Evolutionary conservation across 2,329 filamentous ascomycete genomes (phyloP).

Genomic region (Coniochaeta pulveracea): DNA sequence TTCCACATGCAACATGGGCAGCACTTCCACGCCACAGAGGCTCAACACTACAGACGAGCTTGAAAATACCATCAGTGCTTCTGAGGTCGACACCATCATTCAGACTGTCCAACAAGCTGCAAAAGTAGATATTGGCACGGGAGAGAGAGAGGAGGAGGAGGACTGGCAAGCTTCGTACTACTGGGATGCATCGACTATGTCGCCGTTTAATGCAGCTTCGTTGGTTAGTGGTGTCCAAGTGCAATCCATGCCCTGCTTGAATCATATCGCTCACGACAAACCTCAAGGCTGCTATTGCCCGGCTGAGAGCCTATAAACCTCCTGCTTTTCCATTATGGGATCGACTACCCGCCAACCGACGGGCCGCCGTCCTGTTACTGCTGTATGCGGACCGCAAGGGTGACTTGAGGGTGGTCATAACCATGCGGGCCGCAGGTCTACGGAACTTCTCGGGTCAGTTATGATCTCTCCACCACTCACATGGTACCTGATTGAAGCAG

Average conservation of each 20-base stretch:
- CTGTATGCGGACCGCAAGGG: conserved; percentile 77
- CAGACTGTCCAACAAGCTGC: neutral
- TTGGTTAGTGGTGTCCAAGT: conserved; percentile 30
- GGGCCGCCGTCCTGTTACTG: conserved; percentile 79
- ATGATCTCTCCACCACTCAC: neutral
- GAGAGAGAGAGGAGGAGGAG: conserved; percentile 6
- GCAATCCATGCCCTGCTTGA: conserved; percentile 6
- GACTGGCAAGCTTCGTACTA: conserved; percentile 33
- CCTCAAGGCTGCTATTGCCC: conserved; percentile 45
- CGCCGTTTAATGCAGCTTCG: conserved; percentile 41
- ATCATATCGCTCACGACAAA: conserved; percentile 18
- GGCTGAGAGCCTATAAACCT: conserved; percentile 48
- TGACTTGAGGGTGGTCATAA: conserved; percentile 62
- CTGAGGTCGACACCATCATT: neutral
- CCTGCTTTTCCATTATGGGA: conserved; percentile 53
- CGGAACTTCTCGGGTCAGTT: conserved; percentile 53
- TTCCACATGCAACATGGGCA: too few relatives aligned
- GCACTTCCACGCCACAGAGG: too few relatives aligned
- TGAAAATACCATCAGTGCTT: neutral
- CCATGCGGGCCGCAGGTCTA: conserved; percentile 53
- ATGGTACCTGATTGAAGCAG: neutral
- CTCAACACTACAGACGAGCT: neutral
- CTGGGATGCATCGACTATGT: conserved; percentile 47
- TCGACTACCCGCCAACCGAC: conserved; percentile 47
- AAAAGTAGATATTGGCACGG: neutral